Conservation (phyloP, 2,329 filamentous ascomycete species). For the Aspergillus pseudoglaucus region DNA sequence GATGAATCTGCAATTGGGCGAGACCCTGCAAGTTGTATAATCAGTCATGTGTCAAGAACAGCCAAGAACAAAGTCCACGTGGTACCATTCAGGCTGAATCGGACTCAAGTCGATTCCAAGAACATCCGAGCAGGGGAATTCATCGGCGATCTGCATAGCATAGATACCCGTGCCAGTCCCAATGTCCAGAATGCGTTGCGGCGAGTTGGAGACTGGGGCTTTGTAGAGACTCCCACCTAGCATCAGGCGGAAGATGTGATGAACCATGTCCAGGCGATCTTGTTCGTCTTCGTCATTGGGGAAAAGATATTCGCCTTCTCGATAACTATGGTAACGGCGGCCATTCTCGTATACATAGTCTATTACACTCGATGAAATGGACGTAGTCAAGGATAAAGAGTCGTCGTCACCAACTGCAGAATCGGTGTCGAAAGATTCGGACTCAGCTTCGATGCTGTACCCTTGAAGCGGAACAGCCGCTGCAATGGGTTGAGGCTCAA, state of each 20-base stretch:
- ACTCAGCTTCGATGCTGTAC: neutral
- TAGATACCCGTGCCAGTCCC: slow-evolving; percentile 40
- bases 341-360: slow-evolving; percentile 35
- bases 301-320: slow-evolving; percentile 17
- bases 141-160: slow-evolving; percentile 38
- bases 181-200: slow-evolving; percentile 32
- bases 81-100: slow-evolving; percentile 29
- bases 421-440: neutral
- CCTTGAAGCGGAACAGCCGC: neutral
- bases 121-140: slow-evolving; percentile 29
- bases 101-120: slow-evolving; percentile 34
- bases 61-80: neutral
- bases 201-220: slow-evolving; percentile 13
- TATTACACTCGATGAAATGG: slow-evolving; percentile 20
- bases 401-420: neutral
- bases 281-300: slow-evolving; percentile 32
- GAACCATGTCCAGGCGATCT: slow-evolving; percentile 23
- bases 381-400: slow-evolving; percentile 5
- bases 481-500: neutral
- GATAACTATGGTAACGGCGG: slow-evolving; percentile 30
- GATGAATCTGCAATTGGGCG: slow-evolving; percentile 27
- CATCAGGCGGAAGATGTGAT: slow-evolving; percentile 10
- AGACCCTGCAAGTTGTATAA: slow-evolving; percentile 4
- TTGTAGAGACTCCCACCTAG: slow-evolving; percentile 18
- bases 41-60: neutral